Percentiles rank a stretch among this genome's conserved stretches.
phyloP scores from a whole-genome alignment of 2,329 filamentous ascomycete genomes.

The Stylonectria norvegica region DNA sequence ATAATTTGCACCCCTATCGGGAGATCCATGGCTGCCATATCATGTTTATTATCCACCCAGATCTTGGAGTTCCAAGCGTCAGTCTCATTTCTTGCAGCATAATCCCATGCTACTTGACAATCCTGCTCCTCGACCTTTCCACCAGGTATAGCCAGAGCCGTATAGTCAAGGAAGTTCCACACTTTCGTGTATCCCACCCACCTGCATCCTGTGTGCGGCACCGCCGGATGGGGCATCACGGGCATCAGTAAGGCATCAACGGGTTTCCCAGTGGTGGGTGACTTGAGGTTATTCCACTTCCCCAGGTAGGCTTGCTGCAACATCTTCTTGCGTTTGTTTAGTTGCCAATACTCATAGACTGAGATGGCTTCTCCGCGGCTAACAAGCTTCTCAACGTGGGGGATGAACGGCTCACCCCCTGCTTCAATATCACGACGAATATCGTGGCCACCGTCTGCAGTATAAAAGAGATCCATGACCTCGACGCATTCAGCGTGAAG shows the following conservation, averaged over 20 bases:
- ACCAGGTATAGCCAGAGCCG: constrained; percentile 24
- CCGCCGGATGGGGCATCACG: constrained; percentile 57
- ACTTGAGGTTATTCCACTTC: constrained; percentile 51
- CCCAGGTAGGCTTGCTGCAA: constrained; percentile 46
- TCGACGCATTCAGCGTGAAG: constrained; percentile 54
- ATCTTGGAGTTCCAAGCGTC: constrained; percentile 19
- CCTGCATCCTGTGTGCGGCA: constrained; percentile 39
- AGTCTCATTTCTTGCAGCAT: constrained; percentile 4
- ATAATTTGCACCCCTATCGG: constrained; percentile 54
- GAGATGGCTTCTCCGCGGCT: constrained; percentile 52
- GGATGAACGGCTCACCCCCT: constrained; percentile 58
- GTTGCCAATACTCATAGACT: constrained; percentile 65
- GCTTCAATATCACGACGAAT: constrained; percentile 51
- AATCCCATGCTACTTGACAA: constrained; percentile 32
- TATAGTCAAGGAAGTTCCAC: constrained; percentile 30
- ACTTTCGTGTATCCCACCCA: constrained; percentile 46
- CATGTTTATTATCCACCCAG: constrained; percentile 11
- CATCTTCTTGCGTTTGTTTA: constrained; percentile 55
- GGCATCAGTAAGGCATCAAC: constrained; percentile 58
- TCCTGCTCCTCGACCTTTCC: constrained; percentile 38
- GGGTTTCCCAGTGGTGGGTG: constrained; percentile 38
- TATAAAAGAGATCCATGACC: constrained; percentile 60
- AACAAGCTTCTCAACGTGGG: constrained; percentile 55
- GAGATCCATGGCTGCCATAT: constrained; percentile 16
- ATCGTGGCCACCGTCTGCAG: constrained; percentile 61